Base-by-base conservation (phyloP, 2,329 filamentous ascomycete genomes). In the Colletotrichum chlorophyti region DNA sequence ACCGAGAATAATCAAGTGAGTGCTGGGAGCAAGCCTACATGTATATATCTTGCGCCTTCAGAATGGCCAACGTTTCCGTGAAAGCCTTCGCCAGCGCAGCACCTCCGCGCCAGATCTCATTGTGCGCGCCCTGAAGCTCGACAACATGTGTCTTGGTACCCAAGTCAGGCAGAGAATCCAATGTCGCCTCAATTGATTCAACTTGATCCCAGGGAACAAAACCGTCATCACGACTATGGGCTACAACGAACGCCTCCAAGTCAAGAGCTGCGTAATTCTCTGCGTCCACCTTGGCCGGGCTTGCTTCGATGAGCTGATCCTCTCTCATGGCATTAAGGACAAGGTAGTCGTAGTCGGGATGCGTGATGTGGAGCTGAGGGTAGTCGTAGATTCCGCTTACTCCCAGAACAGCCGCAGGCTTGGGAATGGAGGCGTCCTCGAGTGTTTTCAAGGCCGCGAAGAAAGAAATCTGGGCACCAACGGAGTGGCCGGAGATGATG, bases 331-430 rank as follows among this genome's bases (percentile, higher is more conserved):
- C 87, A 5, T 75, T 79, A 3, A 71, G 65, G n/a, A 88, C 75
- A 58, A 91, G 86, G 3, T 76, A 76, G 5, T 72, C 68, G 67
- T 91, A 92, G n/a, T 66, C 76, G 12, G 68, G 68, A 23, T 80
- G 74, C 5, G 79, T 75, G 37, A 75, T 69, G 19, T 79, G 73
- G 14, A 91, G 70, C 0, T 77, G 79, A 4, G 77, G 77, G 6
- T 91, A 70, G 65, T 89, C 83, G 70, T 91, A 91, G 15, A 92
- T 84, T 0, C 89, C 88, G 55, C 83, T 83, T 15, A 90, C 72
- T 24, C 86, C 82, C 6, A 90, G 68, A 11, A 90, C 72, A 4
- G 79, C 83, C 2, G 73, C 67, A 0, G 85, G 85, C 14, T 38
- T 43, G 1, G 54, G 54, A 14, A 58, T 24, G 7, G 54, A 41